Base-by-base conservation (phyloP, 495 filamentous ascomycete genomes). In the Jackrogersella minutella region DNA sequence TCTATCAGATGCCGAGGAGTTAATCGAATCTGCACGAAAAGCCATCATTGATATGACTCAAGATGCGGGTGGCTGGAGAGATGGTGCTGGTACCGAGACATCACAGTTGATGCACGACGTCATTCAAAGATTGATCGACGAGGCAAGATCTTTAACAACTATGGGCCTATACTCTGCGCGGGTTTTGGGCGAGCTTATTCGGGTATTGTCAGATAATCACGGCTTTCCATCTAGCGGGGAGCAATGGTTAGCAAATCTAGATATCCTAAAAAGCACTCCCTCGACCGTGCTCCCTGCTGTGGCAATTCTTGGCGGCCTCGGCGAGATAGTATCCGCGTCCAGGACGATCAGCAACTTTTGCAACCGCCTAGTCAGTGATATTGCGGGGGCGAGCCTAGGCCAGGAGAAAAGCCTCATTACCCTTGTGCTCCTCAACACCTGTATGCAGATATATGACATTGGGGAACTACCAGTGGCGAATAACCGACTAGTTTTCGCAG, bases 401-500 rank as follows among this genome's bases (percentile, higher is more conserved):
- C 64, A 65, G 26, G 74, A 76, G 26, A 80, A 77, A 28, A 80
- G 78, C 1, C 68, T 85, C 31, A 59, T 65, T 0, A 71, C 63
- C 0, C 58, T 85, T 3, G 76, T 81, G 6, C 69, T 85, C 5
- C 72, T 85, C n/a, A 81, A 83, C 50, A 55, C 75, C 24, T 78
- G 77, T 54, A 63, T 79, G 47, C 69, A 67, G 17, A 72, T 84
- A 40, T 86, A 81, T 56, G 77, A 82, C 26, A 46, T 62, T 0
- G 75, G 72, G 9, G 70, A 79, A 36, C 52, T 83, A 10, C 81
- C 80, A 5, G 82, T 96, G 46, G 90, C 92, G 13, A 90, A 90
- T 26, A 92, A 94, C 69, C 84, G 93, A 31, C 69, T 93, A 31
- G 87, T 97, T 2, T 92, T 96, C 71, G 87, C 93, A 21, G 84